Base-by-base conservation (phyloP, 169 alveolate genomes). In the Cryptosporidium tyzzeri region DNA sequence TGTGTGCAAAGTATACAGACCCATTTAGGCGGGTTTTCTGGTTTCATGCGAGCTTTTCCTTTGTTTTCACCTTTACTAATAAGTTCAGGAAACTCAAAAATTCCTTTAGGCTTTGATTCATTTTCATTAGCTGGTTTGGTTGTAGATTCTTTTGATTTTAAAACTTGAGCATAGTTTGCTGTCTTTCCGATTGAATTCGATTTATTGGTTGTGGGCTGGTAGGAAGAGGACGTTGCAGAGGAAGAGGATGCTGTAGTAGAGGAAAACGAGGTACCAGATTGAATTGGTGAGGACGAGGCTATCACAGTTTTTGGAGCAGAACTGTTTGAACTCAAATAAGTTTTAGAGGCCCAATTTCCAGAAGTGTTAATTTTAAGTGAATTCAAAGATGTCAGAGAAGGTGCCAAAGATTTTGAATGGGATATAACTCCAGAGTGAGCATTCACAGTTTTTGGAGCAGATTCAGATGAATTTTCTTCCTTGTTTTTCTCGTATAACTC, bases 1-100 rank as follows among this genome's bases (percentile, higher is more conserved):
- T 80, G 61, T 10, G 89, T 80, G 26, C 89, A 80, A 62, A 80
- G 75, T 29, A 65, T 41, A n/a, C 89, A 80, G 5, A 29, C 59
- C 89, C 89, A 80, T 67, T 59, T 62, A 12, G 75, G 89, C 21
- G 48, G 55, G 31, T 73, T 70, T 21, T 70, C 84, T 2, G 48
- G 67, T 29, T 48, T 44, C 31, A 33, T 70, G 51, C 53, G 53
- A 31, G 59, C 59, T 37, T 70, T 70, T 10, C 68, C 44, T 55
- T 67, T 73, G 31, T 39, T 73, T n/a, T 73, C 71, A n/a, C 31
- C 65, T 1, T 73, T 58, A 37, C 37, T 5, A 16, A 59, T 31
- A 6, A 80, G 69, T 14, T 21, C 45, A 9, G 89, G 89, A 80
- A 80, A 80, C 35, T 41, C 37, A 31, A 58, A 26, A 10, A 23